These are phyloP conservation scores for Lactifluus rugatus DNA, from an alignment of 768 basidiomycete genomes.

Conservation along the genomic window DNA sequence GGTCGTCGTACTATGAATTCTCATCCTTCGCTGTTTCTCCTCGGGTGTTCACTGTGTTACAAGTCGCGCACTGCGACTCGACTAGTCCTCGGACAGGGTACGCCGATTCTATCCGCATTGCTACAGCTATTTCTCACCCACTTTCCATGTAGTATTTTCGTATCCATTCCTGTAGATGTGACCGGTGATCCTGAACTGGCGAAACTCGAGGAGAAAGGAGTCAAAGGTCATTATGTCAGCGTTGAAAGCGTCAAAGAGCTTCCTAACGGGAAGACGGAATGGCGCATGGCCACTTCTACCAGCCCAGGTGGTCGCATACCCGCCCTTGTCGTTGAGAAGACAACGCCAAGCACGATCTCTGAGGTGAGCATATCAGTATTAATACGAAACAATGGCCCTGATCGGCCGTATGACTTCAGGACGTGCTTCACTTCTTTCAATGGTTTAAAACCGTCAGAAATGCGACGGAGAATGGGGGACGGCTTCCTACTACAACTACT, in stretches of 20 bases:
- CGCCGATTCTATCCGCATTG: constrained; percentile 20
- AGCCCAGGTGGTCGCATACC: constrained; percentile 64
- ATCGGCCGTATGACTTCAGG: constrained; percentile 32
- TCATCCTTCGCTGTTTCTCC: constrained; percentile 53
- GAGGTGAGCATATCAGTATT: constrained; percentile 33
- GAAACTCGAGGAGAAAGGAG: constrained; percentile 52
- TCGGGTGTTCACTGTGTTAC: constrained; percentile 67
- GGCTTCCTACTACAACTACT: not conserved
- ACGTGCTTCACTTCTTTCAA: constrained; percentile 61
- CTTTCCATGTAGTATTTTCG: constrained; percentile 25
- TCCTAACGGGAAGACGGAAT: constrained; percentile 55
- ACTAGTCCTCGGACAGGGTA: constrained; percentile 50
- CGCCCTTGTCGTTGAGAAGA: constrained; percentile 48
- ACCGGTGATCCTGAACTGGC: constrained; percentile 46
- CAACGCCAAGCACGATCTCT: constrained; percentile 54
- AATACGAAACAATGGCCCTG: not conserved
- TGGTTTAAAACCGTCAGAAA: constrained; percentile 43
- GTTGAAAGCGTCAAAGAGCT: constrained; percentile 59
- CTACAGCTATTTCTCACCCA: not conserved
- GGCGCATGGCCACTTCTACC: constrained; percentile 74
- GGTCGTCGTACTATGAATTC: constrained; percentile 67
- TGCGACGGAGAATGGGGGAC: not conserved
- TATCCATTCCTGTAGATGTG: constrained; percentile 65
- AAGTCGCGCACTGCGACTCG: constrained; percentile 46
- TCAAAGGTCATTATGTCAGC: constrained; percentile 58